Base-by-base conservation (phyloP, 164 flowering plant species). In the Vitis cinerea region DNA sequence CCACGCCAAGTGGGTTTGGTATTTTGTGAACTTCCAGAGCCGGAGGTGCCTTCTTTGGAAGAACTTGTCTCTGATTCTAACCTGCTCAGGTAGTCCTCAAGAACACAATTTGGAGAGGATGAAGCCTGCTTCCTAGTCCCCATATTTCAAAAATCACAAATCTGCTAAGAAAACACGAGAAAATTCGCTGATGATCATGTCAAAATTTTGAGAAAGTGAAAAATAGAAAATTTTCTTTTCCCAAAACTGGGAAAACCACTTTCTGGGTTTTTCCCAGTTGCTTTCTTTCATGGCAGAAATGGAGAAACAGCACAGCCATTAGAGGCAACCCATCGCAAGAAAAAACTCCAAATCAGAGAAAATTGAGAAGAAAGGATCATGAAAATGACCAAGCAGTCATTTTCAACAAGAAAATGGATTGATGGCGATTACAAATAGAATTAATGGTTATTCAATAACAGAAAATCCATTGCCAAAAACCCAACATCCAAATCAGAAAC, bases 31-130 rank as follows among this genome's bases (percentile, higher is more conserved):
- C 44, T 9, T 60, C 75, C 79, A 0, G 69, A 59, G 30, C 77
- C 86, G 2, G 80, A 69, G 1, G 79, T 57, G 59, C 75, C 71
- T 59, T 79, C 75, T 64, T 78, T 80, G 1, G 81, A 78, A 61
- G 82, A 86, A 48, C 60, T 72, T 31, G 84, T 73, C 61, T 80
- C 84, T 3, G 84, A 77, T 30, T 83, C 90, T 50, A 58, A 67
- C 23, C 74, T 86, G 51, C 82, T 81, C 13, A 79, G 75, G 72
- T 67, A 86, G 63, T 84, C 90, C 65, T 88, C 90, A 4, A 85
- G 76, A 68, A 90, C 87, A 23, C 83, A 86, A 65, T 75, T 79
- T 7, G 91, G 92, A 15, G 92, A 86, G 64, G 27, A 50, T 15
- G 59, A 56, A 51, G 83, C 79, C 6, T 10, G 61, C 30, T 67